phyloP scores from a whole-genome alignment of 1,284 basidiomycete genomes.

The Boletus smithii region DNA sequence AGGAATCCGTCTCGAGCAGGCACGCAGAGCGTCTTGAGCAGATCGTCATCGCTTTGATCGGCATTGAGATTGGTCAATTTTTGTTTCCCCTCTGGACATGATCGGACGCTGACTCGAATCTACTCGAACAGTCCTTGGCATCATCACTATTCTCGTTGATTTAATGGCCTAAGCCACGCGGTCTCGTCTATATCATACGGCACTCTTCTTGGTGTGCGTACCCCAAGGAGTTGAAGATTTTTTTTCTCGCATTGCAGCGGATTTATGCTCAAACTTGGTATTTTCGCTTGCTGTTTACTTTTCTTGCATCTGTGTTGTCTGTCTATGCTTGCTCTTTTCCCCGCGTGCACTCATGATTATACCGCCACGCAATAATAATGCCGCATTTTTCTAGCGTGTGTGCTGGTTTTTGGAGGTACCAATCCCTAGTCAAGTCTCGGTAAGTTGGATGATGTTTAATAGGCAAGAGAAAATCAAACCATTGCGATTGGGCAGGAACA shows the following conservation, averaged over 20 bases:
- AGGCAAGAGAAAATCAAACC: conserved; percentile 3
- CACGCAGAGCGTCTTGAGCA: conserved; percentile 94
- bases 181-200: conserved; percentile 12
- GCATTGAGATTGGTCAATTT: conserved; percentile 73
- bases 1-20: conserved; percentile 89
- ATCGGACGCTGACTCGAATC: conserved; percentile 4
- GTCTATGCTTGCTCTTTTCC: conserved; percentile 2
- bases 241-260: conserved; percentile 2
- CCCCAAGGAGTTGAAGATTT: conserved; percentile 6
- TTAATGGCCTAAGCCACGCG: conserved; percentile 40
- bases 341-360: conserved; percentile 1
- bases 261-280: conserved; percentile 8
- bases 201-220: conserved; percentile 1
- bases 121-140: conserved; percentile 52
- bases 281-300: conserved; percentile 1
- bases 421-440: background rate
- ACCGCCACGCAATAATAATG: background rate
- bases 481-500: background rate
- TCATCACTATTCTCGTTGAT: conserved; percentile 71
- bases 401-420: background rate
- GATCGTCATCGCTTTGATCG: conserved; percentile 92
- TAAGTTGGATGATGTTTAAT: conserved; percentile 11
- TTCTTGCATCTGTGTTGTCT: background rate
- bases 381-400: background rate
- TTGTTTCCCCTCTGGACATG: background rate